Percentiles rank a stretch among this genome's conserved stretches.
These are phyloP conservation scores for Apiotrichum domesticum DNA, from an alignment of 1,284 basidiomycete species.

Conservation along the genomic window DNA sequence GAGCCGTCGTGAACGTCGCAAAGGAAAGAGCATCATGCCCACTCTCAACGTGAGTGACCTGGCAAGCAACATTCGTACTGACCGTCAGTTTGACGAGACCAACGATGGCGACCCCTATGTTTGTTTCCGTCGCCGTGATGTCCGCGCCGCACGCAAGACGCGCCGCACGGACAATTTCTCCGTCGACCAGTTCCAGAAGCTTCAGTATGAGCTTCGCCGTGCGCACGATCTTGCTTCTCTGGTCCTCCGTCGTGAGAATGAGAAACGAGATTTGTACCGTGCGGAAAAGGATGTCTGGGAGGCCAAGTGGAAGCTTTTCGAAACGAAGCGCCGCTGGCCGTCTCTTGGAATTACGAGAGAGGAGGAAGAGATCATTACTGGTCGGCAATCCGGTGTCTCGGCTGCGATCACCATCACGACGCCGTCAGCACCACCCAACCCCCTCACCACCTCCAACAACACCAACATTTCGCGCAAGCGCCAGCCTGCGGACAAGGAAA, in stretches of 20 bases:
- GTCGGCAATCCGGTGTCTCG: slow-evolving; percentile 56
- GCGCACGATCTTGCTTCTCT: slow-evolving; percentile 67
- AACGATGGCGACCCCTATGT: slow-evolving; percentile 96
- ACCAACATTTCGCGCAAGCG: slow-evolving; percentile 25
- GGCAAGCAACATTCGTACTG: neutral
- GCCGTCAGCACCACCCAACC: slow-evolving; percentile 7
- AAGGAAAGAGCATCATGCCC: slow-evolving; percentile 72
- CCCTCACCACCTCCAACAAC: slow-evolving; percentile 22
- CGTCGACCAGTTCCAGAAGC: slow-evolving; percentile 75
- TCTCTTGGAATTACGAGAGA: slow-evolving; percentile 64
- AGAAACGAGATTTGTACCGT: slow-evolving; percentile 62
- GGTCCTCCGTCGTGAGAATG: slow-evolving; percentile 64
- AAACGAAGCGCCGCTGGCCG: slow-evolving; percentile 73
- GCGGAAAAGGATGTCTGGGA: slow-evolving; percentile 69
- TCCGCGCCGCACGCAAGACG: slow-evolving; percentile 91
- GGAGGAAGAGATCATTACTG: slow-evolving; percentile 60
- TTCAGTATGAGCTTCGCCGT: slow-evolving; percentile 68
- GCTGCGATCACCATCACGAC: slow-evolving; percentile 44
- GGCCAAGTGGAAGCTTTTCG: slow-evolving; percentile 65
- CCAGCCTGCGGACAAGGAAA: slow-evolving; percentile 34
- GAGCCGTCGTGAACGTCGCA: slow-evolving; percentile 64
- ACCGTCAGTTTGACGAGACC: slow-evolving; percentile 64
- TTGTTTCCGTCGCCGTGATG: slow-evolving; percentile 93
- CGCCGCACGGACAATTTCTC: slow-evolving; percentile 81
- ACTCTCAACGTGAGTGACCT: slow-evolving; percentile 53